phyloP scores from a whole-genome alignment of 2,329 filamentous ascomycete species.

The Diaporthe eres region DNA sequence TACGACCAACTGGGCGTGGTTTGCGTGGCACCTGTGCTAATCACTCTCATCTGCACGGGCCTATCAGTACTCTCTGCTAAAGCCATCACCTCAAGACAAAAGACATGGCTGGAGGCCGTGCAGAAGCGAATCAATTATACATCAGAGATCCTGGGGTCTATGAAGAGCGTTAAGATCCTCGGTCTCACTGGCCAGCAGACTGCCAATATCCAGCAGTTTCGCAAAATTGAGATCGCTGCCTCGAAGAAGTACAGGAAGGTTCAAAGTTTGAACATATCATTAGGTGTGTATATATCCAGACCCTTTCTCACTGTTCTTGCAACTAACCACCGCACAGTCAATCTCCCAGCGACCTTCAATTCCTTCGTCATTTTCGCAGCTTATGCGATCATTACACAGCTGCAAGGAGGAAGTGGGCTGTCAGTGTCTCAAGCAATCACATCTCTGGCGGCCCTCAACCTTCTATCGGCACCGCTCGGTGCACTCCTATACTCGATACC shows the following conservation, averaged over 20 bases:
- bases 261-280: constrained; percentile 33
- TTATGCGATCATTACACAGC: constrained; percentile 37
- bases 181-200: constrained; percentile 59
- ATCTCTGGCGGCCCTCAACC: constrained; percentile 43
- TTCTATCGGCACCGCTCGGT: constrained; percentile 45
- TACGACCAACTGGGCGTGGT: constrained; percentile 57
- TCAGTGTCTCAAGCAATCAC: constrained; percentile 40
- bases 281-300: constrained; percentile 36
- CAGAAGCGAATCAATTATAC: constrained; percentile 64
- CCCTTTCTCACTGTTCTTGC: too few relatives aligned
- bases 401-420: constrained; percentile 35
- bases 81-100: constrained; percentile 53
- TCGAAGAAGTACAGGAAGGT: constrained; percentile 46
- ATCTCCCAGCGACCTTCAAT: constrained; percentile 29
- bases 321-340: not conserved
- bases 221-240: constrained; percentile 44
- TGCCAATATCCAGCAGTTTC: constrained; percentile 43
- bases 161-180: constrained; percentile 66
- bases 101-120: constrained; percentile 64
- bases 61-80: constrained; percentile 47
- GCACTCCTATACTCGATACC: constrained; percentile 46
- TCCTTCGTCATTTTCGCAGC: constrained; percentile 37
- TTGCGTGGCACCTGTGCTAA: constrained; percentile 58
- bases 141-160: constrained; percentile 60
- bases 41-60: constrained; percentile 51